A percentile compares a stretch with the other conserved stretches of the same genome.
These are phyloP conservation scores for Dictyophora rubrovolvata DNA, from an alignment of 768 basidiomycete species.

Conservation along the genomic window DNA sequence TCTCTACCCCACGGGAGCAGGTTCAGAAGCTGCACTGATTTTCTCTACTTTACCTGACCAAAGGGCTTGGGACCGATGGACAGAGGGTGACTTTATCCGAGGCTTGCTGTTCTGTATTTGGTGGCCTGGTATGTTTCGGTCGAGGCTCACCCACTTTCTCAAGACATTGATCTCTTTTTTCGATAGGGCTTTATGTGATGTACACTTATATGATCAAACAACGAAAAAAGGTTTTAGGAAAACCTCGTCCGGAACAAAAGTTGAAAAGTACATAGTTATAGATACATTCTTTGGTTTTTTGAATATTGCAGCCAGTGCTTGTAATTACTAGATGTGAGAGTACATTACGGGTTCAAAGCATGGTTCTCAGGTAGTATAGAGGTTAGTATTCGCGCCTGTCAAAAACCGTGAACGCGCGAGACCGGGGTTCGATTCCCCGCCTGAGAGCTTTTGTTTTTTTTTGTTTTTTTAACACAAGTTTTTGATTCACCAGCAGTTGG, in stretches of 20 bases:
- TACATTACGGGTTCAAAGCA: not conserved
- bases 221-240: conserved; percentile 42
- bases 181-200: conserved; percentile 40
- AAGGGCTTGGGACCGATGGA: conserved; percentile 38
- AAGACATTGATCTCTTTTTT: conserved; percentile 1
- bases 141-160: conserved; percentile 6
- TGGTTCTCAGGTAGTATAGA: conserved; percentile 8
- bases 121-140: conserved; percentile 67
- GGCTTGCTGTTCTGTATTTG: conserved; percentile 61
- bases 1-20: conserved; percentile 89
- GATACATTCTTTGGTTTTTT: not conserved
- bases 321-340: too few relatives aligned
- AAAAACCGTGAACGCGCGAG: conserved; percentile 7
- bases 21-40: conserved; percentile 80
- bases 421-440: conserved; percentile 11
- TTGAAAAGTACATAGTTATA: not conserved
- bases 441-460: conserved; percentile 6
- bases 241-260: not conserved
- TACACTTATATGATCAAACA: conserved; percentile 53
- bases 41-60: conserved; percentile 60
- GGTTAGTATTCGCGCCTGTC: conserved; percentile 11
- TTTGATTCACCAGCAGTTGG: too few relatives aligned
- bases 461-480: not conserved
- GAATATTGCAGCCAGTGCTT: too few relatives aligned
- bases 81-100: conserved; percentile 44